phyloP scores from a whole-genome alignment of 805 yeast genomes.

The Saccharomycopsis selenospora region DNA sequence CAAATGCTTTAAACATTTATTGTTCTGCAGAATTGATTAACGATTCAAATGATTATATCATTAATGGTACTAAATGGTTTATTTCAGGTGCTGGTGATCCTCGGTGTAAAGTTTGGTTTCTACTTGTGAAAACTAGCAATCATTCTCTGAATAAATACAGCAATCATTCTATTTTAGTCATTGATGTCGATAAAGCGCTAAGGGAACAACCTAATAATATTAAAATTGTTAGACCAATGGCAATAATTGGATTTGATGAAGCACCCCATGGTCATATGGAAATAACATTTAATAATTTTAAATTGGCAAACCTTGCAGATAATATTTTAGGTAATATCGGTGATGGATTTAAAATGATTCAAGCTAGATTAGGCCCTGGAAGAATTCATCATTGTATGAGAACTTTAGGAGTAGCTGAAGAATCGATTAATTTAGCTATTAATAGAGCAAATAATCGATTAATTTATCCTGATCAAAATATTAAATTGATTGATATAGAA shows the following conservation, averaged over 20 bases:
- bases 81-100: slow-evolving; percentile 69
- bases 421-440: slow-evolving; percentile 40
- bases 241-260: slow-evolving; percentile 55
- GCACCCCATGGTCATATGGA: slow-evolving; percentile 72
- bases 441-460: slow-evolving; percentile 45
- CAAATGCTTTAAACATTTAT: slow-evolving; percentile 52
- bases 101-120: slow-evolving; percentile 36
- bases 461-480: slow-evolving; percentile 37
- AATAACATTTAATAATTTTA: slow-evolving; percentile 42
- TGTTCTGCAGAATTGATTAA: slow-evolving; percentile 6
- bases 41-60: slow-evolving; percentile 32
- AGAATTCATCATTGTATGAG: slow-evolving; percentile 67
- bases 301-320: slow-evolving; percentile 34
- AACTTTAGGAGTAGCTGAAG: slow-evolving; percentile 53
- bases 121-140: slow-evolving; percentile 27
- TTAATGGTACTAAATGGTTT: slow-evolving; percentile 64
- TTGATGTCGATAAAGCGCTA: slow-evolving; percentile 44
- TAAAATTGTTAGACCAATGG: slow-evolving; percentile 41
- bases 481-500: slow-evolving; percentile 43
- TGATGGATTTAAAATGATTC: slow-evolving; percentile 55
- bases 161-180: slow-evolving; percentile 50
- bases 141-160: slow-evolving; percentile 30
- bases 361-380: slow-evolving; percentile 63
- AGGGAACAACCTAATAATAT: slow-evolving; percentile 39
- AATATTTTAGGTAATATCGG: slow-evolving; percentile 40